Evolutionary conservation across 2,329 filamentous ascomycete species (phyloP), one percentile per base, ranked within the genome.

Genomic region (Boeremia exigua): DNA sequence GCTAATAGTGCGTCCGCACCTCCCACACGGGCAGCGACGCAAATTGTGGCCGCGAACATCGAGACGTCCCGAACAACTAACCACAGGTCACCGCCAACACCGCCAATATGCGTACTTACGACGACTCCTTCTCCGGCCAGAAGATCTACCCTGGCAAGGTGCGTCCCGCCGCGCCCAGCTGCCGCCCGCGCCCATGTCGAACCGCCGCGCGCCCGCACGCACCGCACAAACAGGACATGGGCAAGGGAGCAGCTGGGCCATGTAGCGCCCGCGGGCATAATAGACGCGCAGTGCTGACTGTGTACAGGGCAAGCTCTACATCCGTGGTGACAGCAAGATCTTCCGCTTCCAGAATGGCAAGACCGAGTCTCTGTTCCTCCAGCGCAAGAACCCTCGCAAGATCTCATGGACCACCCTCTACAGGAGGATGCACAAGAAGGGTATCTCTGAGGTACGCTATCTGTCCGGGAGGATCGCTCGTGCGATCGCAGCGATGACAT

Each of bases 261-360:
- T 44, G 39, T 40, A 47, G 27, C n/a, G 27, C n/a, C 44, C 32
- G 42, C 47, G 42, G 10, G 44, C 43, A 56, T 51, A 48, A 54
- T 43, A 6, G 44, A 44, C 59, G 19, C 49, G 61, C 45, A 63
- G 49, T 50, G 68, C 72, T 75, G 71, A 72, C 72, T 67, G 51
- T 58, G 34, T 50, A 65, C 79, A 98, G 95, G 95, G 95, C 86
- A 98, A 98, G 87, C 90, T 99, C 85, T 99, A 94, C 86, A 86
- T 99, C 87, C 92, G 95, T 83, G 93, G 94, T 80, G 95, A 99
- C 88, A 96, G 91, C 92, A 99, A 98, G 88, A 88, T 98, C 87
- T 99, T 99, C 91, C 93, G 95, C 80, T 99, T 99, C 91, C 92
- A 96, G 84, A 97, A 96, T 84, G 92, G 95, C 86, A 99, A 99